phyloP scores from a whole-genome alignment of 2,329 filamentous ascomycete species.

The Fusarium guadeloupense region DNA sequence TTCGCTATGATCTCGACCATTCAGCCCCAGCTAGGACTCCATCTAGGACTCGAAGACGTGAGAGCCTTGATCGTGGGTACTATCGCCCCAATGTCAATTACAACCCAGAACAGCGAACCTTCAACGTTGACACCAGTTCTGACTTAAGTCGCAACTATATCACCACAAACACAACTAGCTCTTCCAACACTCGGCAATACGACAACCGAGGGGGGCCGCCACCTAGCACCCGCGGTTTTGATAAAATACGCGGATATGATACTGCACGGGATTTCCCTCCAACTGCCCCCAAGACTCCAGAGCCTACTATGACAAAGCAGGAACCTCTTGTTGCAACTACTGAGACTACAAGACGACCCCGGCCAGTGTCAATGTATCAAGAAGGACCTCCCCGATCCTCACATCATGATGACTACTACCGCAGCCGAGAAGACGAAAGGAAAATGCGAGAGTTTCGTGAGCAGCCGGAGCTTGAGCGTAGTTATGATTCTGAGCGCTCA shows the following conservation, averaged over 20 bases:
- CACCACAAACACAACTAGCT: constrained; percentile 35
- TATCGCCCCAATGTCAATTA: constrained; percentile 65
- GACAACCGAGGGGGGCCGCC: constrained; percentile 65
- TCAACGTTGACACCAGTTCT: constrained; percentile 57
- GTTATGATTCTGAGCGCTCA: constrained; percentile 39
- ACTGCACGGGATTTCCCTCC: constrained; percentile 57
- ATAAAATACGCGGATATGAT: constrained; percentile 67
- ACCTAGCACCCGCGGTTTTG: constrained; percentile 74
- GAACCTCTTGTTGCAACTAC: constrained; percentile 25
- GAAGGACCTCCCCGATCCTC: constrained; percentile 56
- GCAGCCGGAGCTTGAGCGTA: constrained; percentile 49
- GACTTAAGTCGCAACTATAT: constrained; percentile 58
- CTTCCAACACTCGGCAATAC: constrained; percentile 46
- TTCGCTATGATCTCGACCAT: constrained; percentile 68
- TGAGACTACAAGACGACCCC: constrained; percentile 46
- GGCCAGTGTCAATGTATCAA: constrained; percentile 64
- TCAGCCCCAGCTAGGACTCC: constrained; percentile 52
- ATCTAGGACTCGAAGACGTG: constrained; percentile 55
- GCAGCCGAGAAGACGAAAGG: constrained; percentile 59
- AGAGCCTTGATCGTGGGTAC: constrained; percentile 65
- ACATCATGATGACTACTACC: constrained; percentile 60
- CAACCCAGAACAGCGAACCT: constrained; percentile 55
- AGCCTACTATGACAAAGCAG: constrained; percentile 42
- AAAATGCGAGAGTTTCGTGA: constrained; percentile 55
- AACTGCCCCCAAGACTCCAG: constrained; percentile 49